Evolutionary conservation across 2,329 filamentous ascomycete species (phyloP), one percentile per base, ranked within the genome.

Genomic region (Trichoderma hamatum): DNA sequence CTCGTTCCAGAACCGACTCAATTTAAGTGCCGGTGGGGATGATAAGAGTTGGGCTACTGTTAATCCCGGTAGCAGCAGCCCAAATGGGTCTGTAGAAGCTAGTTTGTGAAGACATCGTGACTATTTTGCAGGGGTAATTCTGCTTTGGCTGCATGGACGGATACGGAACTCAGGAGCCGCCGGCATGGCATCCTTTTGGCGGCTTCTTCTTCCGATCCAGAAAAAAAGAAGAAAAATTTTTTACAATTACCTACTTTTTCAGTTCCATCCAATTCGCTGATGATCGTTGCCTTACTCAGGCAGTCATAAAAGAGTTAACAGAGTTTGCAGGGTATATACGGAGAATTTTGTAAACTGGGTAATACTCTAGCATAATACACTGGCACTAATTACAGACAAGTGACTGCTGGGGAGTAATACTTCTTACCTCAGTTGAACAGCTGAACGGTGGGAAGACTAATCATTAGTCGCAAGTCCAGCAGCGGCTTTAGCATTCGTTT

Each of bases 1-100:
- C 60, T 59, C 54, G 69, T 63, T 70, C 69, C 69, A 70, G 69
- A 70, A 69, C 68, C 59, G 9, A 60, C 14, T 39, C 24, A 59
- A 34, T 65, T 36, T 61, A 13, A 24, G 36, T 43, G 36, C 54
- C 52, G 68, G 68, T 52, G 68, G 61, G 62, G 61, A 65, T 56
- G 39, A 60, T 61, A 58, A 70, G 52, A 59, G 26, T 62, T 56
- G 55, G 68, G 54, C 56, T 55, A 28, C 11, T 54, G 43, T 49
- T 21, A 51, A 66, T 61, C 66, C 66, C 59, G 66, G 66, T 51
- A 68, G 46, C 39, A 59, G 46, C 58, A 46, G 68, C 54, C 68
- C 61, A 43, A 54, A 58, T 63, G 60, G 67, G 52, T 34, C 67
- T 56, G 39, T 46, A 39, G 67, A 49, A 52, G 26, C 30, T 46